Evolutionary conservation across 805 yeast species (phyloP).

Genomic region (Saturnispora zaruensis): DNA sequence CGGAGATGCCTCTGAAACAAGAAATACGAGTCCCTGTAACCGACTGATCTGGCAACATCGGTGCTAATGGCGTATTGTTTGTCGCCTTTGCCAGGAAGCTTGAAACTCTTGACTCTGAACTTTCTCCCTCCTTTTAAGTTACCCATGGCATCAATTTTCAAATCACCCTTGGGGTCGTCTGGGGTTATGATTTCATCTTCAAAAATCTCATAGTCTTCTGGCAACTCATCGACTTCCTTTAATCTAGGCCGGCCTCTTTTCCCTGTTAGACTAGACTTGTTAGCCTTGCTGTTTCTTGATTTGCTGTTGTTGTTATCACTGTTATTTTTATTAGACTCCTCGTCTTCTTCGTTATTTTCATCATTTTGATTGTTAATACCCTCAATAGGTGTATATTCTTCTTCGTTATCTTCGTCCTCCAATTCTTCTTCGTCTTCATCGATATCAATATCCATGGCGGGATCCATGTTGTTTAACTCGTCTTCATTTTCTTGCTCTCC

Average conservation of each 20-base stretch:
- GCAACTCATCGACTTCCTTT: constrained; percentile 7
- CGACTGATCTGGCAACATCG: constrained; percentile 93
- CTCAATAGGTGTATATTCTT: constrained; percentile 19
- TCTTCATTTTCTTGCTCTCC: constrained; percentile 1
- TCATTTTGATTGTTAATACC: constrained; percentile 16
- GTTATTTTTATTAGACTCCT: neutral
- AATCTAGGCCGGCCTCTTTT: constrained; percentile 15
- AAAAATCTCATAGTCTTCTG: constrained; percentile 34
- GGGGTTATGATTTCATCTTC: constrained; percentile 75
- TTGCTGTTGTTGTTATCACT: neutral
- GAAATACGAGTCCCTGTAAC: constrained; percentile 85
- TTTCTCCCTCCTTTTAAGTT: constrained; percentile 61
- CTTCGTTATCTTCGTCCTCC: constrained; percentile 16
- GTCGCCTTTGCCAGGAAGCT: constrained; percentile 56
- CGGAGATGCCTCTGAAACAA: constrained; percentile 79
- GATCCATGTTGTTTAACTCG: constrained; percentile 7
- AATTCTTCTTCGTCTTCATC: constrained; percentile 19
- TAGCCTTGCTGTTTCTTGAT: neutral
- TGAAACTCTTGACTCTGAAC: constrained; percentile 64
- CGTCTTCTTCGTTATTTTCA: neutral
- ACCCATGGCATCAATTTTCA: constrained; percentile 63
- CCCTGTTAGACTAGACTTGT: constrained; percentile 10
- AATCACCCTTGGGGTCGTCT: constrained; percentile 71
- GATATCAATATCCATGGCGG: constrained; percentile 11
- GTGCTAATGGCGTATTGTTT: constrained; percentile 83